Evolutionary conservation across 2,329 filamentous ascomycete genomes (phyloP), one percentile per base, ranked within the genome.

Genomic region (Lecanicillium sp.): DNA sequence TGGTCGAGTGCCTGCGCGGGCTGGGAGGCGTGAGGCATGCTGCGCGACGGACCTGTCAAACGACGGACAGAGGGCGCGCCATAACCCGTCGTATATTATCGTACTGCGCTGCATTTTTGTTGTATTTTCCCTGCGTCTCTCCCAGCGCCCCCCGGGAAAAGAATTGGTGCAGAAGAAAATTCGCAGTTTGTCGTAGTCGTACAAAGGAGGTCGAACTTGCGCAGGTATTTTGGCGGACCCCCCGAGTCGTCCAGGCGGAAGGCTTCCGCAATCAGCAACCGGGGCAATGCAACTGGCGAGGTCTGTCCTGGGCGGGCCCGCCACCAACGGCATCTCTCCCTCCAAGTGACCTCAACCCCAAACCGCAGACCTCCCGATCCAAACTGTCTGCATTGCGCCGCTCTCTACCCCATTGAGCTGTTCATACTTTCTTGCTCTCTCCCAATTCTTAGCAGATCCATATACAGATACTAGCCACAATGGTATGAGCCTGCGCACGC

Each of bases 21-120:
- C 52, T 53, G 49, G 66, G 50, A 14, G 66, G 58, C 44, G 56
- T 66, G 4, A 62, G 61, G 63, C 36, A n/a, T 40, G 27, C 20
- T 17, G 26, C 11, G 29, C 29, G 10, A 47, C 58, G 4, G 56
- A 49, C 6, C 63, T 54, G 56, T 78, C 73, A 49, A 78, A 67
- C 8, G 72, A 74, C 11, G 81, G 81, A 57, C 78, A 84, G 14
- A 85, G 66, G 58, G 76, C 83, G 59, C 77, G 76, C 78, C 80
- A 83, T 38, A 86, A 70, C 51, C 80, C 78, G 61, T 85, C 81
- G 29, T 72, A 58, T 2, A 69, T 60, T 43, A 74, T 56, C 52
- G 51, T 51, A 33, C 53, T 55, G 36, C 57, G 56, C 51, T 60
- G 60, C 64, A 67, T 67, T 11, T 15, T 50, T 30, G 20, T 33